Evolutionary conservation across 2,329 filamentous ascomycete species (phyloP), one percentile per base, ranked within the genome.

Genomic region (Claviceps monticola): DNA sequence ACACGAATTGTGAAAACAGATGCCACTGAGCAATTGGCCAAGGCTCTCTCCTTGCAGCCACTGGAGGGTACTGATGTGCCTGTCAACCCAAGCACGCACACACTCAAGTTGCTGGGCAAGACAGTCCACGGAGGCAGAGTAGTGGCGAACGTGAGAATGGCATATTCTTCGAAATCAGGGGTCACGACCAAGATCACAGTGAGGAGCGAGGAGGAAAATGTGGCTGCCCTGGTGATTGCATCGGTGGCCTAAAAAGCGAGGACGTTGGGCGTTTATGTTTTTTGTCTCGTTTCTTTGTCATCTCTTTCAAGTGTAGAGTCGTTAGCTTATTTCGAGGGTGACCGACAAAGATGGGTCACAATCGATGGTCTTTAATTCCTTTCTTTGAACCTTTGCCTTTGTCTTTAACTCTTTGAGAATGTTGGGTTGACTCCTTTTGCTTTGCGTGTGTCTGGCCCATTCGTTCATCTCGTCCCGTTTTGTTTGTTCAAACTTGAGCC

Each of bases 181-280:
- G 89, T 97, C 26, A 96, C 93, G 53, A 94, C 91, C 63, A 97
- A 97, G 79, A 88, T 98, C 60, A 86, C 84, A 50, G 87, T 91
- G 55, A 80, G 93, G 64, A 86, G 86, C 66, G 93, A 98, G 68
- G 93, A 98, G 70, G 88, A 93, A 65, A 88, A 88, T 52, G 82
- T 98, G 63, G 89, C 93, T 55, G 78, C 82, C 54, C 74, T 94
- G 67, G 81, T 97, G 55, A 79, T 96, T 65, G 86, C 82, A 59
- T 89, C 88, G 61, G 83, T 96, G 66, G 83, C 86, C 66, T 94
- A 80, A 77, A 53, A 58, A 57, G 55, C 52, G 56, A 57, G 59
- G 55, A 62, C 58, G 62, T 56, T 51, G 65, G 65, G 46, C 46
- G 46, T 64, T 64, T 65, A 67, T 44, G 14, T 23, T 23, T 44